phyloP scores from a whole-genome alignment of 768 basidiomycete species.

The Amanita exitialis region DNA sequence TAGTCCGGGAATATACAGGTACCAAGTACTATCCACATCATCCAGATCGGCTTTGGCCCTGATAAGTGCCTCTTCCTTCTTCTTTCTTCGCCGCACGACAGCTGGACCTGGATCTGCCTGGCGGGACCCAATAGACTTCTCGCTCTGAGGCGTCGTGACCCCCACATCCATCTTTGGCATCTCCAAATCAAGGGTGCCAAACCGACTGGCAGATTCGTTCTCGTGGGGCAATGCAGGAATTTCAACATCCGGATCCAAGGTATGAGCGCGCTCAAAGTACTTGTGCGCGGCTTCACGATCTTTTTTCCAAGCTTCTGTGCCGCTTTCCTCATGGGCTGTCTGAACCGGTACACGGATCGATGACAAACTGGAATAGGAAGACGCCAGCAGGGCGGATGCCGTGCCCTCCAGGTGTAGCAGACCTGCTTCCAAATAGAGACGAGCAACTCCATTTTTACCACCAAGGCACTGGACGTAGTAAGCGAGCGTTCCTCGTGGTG shows the following conservation, averaged over 20 bases:
- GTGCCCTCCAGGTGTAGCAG: conserved; percentile 76
- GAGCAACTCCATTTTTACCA: conserved; percentile 55
- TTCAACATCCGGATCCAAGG: conserved; percentile 52
- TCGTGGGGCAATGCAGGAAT: conserved; percentile 57
- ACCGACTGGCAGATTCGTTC: conserved; percentile 17
- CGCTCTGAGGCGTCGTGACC: conserved; percentile 24
- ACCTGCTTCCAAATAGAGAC: conserved; percentile 71
- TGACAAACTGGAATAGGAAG: conserved; percentile 68
- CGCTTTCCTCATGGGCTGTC: conserved; percentile 40
- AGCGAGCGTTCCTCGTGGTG: conserved; percentile 37
- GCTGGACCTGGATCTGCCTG: conserved; percentile 26
- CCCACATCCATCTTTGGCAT: conserved; percentile 60
- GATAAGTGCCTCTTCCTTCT: conserved; percentile 45
- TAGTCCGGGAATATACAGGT: conserved; percentile 66
- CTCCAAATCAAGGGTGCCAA: conserved; percentile 35
- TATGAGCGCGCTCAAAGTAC: conserved; percentile 64
- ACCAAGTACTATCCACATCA: conserved; percentile 69
- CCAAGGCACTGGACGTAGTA: conserved; percentile 65
- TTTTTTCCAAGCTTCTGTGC: conserved; percentile 63
- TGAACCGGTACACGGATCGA: conserved; percentile 61
- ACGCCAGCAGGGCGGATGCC: conserved; percentile 58
- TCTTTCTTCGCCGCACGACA: conserved; percentile 36
- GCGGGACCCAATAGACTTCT: conserved; percentile 23
- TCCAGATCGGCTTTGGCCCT: conserved; percentile 36
- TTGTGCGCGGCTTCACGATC: conserved; percentile 62